phyloP scores from a whole-genome alignment of 768 basidiomycete genomes.

The Boletus barrowsii region DNA sequence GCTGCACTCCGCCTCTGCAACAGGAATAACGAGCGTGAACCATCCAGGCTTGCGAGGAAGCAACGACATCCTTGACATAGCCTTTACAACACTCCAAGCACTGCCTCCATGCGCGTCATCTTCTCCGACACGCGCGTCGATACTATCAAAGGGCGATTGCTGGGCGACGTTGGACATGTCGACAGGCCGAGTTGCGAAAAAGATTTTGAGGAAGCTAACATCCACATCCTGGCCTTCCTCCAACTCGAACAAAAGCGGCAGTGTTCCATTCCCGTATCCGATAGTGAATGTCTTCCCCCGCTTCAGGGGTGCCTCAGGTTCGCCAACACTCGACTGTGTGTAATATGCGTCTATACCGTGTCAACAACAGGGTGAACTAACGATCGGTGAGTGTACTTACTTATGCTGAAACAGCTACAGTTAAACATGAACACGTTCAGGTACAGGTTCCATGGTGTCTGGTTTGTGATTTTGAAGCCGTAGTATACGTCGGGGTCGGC shows the following conservation, averaged over 20 bases:
- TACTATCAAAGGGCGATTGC: constrained; percentile 28
- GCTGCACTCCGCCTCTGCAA: background rate
- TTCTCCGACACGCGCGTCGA: background rate
- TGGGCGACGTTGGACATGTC: constrained; percentile 36
- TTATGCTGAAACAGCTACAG: constrained; percentile 36
- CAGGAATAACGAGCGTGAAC: constrained; percentile 16
- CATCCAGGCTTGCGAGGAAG: background rate
- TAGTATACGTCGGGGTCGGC: constrained; percentile 24
- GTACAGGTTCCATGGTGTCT: constrained; percentile 33
- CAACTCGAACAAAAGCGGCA: constrained; percentile 29
- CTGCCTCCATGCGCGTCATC: constrained; percentile 5
- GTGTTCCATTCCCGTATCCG: constrained; percentile 39
- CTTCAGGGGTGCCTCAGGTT: constrained; percentile 8
- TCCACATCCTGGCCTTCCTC: constrained; percentile 32
- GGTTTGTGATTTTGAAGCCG: constrained; percentile 37
- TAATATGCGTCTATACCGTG: constrained; percentile 4
- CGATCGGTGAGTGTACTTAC: constrained; percentile 10
- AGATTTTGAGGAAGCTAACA: constrained; percentile 44
- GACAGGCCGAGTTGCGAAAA: constrained; percentile 35
- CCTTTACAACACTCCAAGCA: background rate
- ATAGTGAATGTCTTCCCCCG: constrained; percentile 24
- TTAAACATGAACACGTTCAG: constrained; percentile 44
- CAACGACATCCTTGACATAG: background rate
- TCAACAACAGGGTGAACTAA: background rate
- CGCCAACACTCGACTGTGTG: background rate